A percentile compares a stretch with the other conserved stretches of the same genome.
phyloP scores from a whole-genome alignment of 164 flowering plant genomes.

The Vitis rotundifolia region DNA sequence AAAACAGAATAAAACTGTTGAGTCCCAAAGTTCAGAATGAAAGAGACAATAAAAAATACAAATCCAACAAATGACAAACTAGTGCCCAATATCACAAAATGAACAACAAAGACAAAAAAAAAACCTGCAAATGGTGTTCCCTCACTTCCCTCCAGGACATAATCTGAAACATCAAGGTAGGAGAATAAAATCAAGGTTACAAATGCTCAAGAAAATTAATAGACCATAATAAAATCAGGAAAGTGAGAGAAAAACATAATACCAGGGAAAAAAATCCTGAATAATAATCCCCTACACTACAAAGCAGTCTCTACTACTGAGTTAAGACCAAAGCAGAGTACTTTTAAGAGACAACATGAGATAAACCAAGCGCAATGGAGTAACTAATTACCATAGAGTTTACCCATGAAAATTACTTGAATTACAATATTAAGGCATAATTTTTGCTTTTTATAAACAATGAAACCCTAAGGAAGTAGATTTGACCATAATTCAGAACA shows the following conservation, averaged over 20 bases:
- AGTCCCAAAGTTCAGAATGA: background rate
- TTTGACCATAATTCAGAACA: no score
- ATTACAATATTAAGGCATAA: background rate
- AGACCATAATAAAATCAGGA: background rate
- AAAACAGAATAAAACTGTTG: background rate
- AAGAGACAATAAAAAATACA: background rate
- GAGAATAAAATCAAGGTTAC: background rate
- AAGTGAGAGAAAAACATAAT: background rate
- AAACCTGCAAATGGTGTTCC: conserved; percentile 94
- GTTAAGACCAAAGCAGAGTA: background rate
- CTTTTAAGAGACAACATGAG: background rate
- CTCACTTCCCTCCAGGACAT: conserved; percentile 95
- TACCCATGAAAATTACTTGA: background rate
- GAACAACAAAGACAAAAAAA: conserved; percentile 4
- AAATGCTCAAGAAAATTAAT: background rate
- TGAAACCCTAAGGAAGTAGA: background rate
- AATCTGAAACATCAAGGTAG: conserved; percentile 54
- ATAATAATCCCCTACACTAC: background rate
- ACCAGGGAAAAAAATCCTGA: background rate
- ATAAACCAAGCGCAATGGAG: background rate
- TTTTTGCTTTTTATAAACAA: background rate
- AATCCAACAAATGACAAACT: background rate
- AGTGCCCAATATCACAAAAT: background rate
- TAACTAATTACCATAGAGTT: background rate
- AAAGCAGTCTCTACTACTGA: background rate